Evolutionary conservation across 495 filamentous ascomycete species (phyloP).

Genomic region (Sporormia fimetaria): DNA sequence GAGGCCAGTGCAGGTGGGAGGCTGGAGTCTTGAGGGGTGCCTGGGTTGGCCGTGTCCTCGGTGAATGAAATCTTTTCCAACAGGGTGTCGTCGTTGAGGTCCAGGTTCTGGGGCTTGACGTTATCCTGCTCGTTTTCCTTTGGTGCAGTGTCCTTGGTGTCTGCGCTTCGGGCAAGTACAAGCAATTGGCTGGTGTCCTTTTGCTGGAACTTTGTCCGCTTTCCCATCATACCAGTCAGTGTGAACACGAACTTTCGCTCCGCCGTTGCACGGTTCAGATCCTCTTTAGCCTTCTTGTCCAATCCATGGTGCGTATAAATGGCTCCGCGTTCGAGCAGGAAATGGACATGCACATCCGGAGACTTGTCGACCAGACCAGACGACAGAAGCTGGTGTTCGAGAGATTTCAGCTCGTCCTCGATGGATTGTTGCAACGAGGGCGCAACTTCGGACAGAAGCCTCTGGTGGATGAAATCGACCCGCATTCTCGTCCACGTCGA

Average conservation of each 20-base stretch:
- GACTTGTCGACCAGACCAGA: not conserved
- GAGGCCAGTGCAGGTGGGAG: constrained; percentile 49
- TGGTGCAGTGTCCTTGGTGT: constrained; percentile 1
- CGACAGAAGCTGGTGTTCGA: constrained; percentile 37
- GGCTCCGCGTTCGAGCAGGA: constrained; percentile 67
- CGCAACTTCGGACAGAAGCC: constrained; percentile 68
- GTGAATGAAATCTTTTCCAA: constrained; percentile 76
- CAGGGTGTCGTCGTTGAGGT: constrained; percentile 85
- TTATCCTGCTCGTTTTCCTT: not conserved
- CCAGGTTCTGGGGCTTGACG: constrained; percentile 51
- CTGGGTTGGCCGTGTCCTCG: constrained; percentile 31
- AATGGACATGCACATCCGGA: constrained; percentile 38
- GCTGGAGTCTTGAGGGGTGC: constrained; percentile 38
- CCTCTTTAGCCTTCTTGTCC: constrained; percentile 60
- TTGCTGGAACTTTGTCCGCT: constrained; percentile 86
- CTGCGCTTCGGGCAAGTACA: constrained; percentile 67
- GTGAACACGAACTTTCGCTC: constrained; percentile 65
- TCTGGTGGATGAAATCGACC: constrained; percentile 76
- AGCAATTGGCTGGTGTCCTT: constrained; percentile 84
- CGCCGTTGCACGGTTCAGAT: constrained; percentile 53
- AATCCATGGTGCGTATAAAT: constrained; percentile 78
- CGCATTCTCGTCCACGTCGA: constrained; percentile 45
- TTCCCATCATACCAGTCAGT: constrained; percentile 75
- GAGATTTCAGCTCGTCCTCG: constrained; percentile 40
- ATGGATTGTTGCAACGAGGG: constrained; percentile 49